Percentiles rank a stretch among this genome's conserved stretches.
phyloP scores from a whole-genome alignment of 2,329 filamentous ascomycete genomes.

The Eutypella sp. region DNA sequence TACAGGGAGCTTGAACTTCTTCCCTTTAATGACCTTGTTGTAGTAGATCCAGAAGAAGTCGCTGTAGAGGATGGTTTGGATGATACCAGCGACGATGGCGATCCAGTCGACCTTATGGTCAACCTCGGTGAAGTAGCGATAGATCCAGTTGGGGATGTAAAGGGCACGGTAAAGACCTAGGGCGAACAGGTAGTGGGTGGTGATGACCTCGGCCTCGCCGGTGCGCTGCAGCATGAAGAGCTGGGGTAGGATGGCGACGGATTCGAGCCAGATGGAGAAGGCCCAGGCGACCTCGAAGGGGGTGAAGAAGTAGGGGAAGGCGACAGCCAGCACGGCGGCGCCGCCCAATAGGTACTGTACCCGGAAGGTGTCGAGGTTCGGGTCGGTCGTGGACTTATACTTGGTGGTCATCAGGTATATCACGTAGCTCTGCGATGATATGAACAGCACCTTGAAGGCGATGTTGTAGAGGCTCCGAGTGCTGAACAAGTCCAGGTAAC shows the following conservation, averaged over 20 bases:
- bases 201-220: slow-evolving; percentile 98
- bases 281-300: slow-evolving; percentile 88
- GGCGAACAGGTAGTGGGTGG: slow-evolving; percentile 94
- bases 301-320: slow-evolving; percentile 83
- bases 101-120: slow-evolving; percentile 76
- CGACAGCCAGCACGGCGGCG: slow-evolving; percentile 69
- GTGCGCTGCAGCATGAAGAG: slow-evolving; percentile 98
- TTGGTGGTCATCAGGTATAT: slow-evolving; percentile 97
- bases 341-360: slow-evolving; percentile 89
- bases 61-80: slow-evolving; percentile 94
- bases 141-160: slow-evolving; percentile 99
- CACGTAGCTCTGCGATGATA: slow-evolving; percentile 83
- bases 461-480: slow-evolving; percentile 86
- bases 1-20: slow-evolving; percentile 82
- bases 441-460: slow-evolving; percentile 93
- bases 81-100: slow-evolving; percentile 78
- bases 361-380: slow-evolving; percentile 94
- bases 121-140: slow-evolving; percentile 72
- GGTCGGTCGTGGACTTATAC: slow-evolving; percentile 96
- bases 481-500: slow-evolving; percentile 90
- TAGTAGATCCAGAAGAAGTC: slow-evolving; percentile 99
- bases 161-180: slow-evolving; percentile 85
- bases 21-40: slow-evolving; percentile 86
- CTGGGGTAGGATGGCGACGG: slow-evolving; percentile 93
- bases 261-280: slow-evolving; percentile 97